These are phyloP conservation scores for Hygrophila difformis DNA, from an alignment of 257 asterid genomes.

Conservation along the genomic window DNA sequence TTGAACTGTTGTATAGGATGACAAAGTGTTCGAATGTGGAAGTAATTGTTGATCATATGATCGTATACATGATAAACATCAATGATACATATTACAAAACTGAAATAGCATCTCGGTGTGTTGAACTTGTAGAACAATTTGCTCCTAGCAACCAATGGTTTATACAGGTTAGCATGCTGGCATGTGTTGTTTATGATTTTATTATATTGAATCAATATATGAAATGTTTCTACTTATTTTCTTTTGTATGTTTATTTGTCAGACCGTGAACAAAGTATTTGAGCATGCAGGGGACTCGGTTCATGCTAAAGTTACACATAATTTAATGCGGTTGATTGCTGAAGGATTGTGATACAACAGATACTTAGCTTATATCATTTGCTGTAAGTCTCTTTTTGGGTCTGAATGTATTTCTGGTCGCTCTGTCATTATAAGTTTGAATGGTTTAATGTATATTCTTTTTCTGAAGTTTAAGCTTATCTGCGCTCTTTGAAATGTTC, in stretches of 20 bases:
- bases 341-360: constrained; percentile 90
- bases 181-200: constrained; percentile 5
- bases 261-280: constrained; percentile 98
- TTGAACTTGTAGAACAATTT: constrained; percentile 96
- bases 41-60: constrained; percentile 95
- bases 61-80: constrained; percentile 87
- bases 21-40: constrained; percentile 98
- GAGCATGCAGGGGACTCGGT: constrained; percentile 98
- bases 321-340: constrained; percentile 90
- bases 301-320: constrained; percentile 85
- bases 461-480: too few species aligned
- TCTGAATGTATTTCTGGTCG: constrained; percentile 15
- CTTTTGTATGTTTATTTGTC: constrained; percentile 25
- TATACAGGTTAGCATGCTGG: constrained; percentile 59
- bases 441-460: background rate
- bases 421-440: too few species aligned
- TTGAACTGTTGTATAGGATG: constrained; percentile 91
- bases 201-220: constrained; percentile 11
- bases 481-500: background rate
- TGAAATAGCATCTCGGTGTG: constrained; percentile 98
- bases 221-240: constrained; percentile 10
- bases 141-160: constrained; percentile 99
- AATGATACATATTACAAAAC: constrained; percentile 87
- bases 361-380: constrained; percentile 87
- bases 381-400: constrained; percentile 59